Base-by-base conservation (phyloP, 306 rosid genomes). In the Quercus mongolica region DNA sequence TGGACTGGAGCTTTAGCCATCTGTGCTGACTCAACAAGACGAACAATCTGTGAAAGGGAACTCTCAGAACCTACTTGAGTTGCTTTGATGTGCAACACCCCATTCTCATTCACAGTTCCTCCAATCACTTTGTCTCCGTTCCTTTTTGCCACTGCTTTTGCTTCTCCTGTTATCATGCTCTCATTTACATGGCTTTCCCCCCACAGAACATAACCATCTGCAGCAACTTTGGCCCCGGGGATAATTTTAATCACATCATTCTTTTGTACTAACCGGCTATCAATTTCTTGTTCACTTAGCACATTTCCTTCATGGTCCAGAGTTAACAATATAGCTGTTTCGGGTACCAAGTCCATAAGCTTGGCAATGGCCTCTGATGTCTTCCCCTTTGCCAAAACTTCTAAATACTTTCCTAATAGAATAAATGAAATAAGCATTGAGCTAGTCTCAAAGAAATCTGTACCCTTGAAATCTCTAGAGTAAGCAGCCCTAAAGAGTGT, bases 1-100 rank as follows among this genome's bases (percentile, higher is more conserved):
- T 94, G 98, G 0, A 94, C 94, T 2, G 98, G 97, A 83, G 98
- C 98, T 81, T 94, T 94, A 28, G 91, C 98, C 98, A 94, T 90
- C 65, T 94, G 98, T 3, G 97, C 97, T 55, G 97, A 86, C 77
- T 94, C 95, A 51, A 94, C 98, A 52, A 94, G 98, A 58, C 94
- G 74, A 76, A 94, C 93, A 77, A 94, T 94, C 86, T 94, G 97
- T 0, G 92, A 88, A 26, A 94, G 92, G 3, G 97, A 89, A 84
- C 89, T 91, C 74, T 94, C 98, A 11, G 95, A 86, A 69, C 98
- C 98, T 74, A 94, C 92, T 69, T 89, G 87, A 21, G 97, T 89
- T 17, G 91, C 98, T 88, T 82, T 82, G 1, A 90, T 81, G 80
- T 89, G 94, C 82, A 91, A 76, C 41, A 91, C 97, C 1, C 96